phyloP scores from a whole-genome alignment of 257 asterid genomes.

The Voacanga thouarsii region DNA sequence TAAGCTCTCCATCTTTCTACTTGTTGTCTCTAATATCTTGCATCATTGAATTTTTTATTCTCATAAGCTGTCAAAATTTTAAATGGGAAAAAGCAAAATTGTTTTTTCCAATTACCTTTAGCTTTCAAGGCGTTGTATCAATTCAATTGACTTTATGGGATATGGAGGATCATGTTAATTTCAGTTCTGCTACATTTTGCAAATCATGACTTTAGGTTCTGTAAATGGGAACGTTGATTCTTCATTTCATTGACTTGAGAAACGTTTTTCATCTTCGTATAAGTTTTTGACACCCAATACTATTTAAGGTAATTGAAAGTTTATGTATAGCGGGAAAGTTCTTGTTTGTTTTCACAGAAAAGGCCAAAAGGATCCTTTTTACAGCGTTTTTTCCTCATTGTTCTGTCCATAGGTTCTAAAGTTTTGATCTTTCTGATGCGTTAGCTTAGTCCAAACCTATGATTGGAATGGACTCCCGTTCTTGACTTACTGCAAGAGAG shows the following conservation, averaged over 20 bases:
- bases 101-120: too few relatives aligned
- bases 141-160: background rate
- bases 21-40: background rate
- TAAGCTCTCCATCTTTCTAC: slow-evolving; percentile 20
- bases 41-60: background rate
- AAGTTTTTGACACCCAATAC: too few relatives aligned
- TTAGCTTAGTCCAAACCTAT: background rate
- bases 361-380: background rate
- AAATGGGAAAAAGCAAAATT: too few relatives aligned
- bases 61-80: background rate
- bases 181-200: background rate
- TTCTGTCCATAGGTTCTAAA: slow-evolving; percentile 1
- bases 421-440: slow-evolving; percentile 8
- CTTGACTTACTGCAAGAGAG: background rate
- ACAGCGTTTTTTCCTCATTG: background rate
- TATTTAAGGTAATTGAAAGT: background rate
- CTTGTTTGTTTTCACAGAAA: background rate
- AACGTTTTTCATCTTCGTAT: background rate
- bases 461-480: background rate
- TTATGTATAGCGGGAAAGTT: background rate
- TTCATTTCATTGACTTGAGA: background rate
- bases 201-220: background rate
- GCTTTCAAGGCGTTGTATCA: background rate
- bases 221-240: background rate
- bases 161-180: background rate